Conservation (phyloP, 2,329 filamentous ascomycete genomes). For the Colletotrichum acutatum region DNA sequence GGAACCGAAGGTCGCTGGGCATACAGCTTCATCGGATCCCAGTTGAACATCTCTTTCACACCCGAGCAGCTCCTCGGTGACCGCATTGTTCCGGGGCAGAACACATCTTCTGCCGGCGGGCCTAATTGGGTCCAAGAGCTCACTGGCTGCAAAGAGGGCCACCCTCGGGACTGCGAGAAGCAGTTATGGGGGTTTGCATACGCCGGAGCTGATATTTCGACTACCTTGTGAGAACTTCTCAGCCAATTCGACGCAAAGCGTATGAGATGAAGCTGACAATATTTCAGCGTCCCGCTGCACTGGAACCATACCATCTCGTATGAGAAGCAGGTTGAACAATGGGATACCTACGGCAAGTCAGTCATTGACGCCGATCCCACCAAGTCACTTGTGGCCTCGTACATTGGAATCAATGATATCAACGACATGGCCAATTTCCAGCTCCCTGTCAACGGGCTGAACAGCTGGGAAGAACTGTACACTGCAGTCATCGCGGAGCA, state of each 20-base stretch:
- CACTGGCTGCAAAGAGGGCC: conserved; percentile 58
- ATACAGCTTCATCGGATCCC: conserved; percentile 65
- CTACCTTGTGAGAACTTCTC: conserved; percentile 6
- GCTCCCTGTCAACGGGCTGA: background rate
- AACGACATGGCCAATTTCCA: conserved; percentile 48
- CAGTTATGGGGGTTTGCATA: conserved; percentile 69
- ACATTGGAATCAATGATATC: conserved; percentile 69
- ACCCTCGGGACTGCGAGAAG: conserved; percentile 54
- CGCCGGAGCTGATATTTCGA: conserved; percentile 57
- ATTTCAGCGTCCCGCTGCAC: conserved; percentile 56
- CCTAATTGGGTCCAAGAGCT: conserved; percentile 66
- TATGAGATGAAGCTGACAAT: background rate
- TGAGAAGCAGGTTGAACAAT: conserved; percentile 62
- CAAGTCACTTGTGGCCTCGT: conserved; percentile 59
- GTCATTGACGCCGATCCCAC: conserved; percentile 40
- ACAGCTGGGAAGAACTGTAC: conserved; percentile 6
- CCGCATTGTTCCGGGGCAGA: conserved; percentile 58
- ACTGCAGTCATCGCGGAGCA: conserved; percentile 19
- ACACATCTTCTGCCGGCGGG: conserved; percentile 62
- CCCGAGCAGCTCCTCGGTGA: conserved; percentile 54
- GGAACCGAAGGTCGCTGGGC: conserved; percentile 61
- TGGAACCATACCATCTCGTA: conserved; percentile 57
- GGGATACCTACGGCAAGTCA: conserved; percentile 47
- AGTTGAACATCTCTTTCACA: conserved; percentile 57
- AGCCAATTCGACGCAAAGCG: accelerated